phyloP scores from a whole-genome alignment of 177 flowering plant genomes.

The Telopea speciosissima region DNA sequence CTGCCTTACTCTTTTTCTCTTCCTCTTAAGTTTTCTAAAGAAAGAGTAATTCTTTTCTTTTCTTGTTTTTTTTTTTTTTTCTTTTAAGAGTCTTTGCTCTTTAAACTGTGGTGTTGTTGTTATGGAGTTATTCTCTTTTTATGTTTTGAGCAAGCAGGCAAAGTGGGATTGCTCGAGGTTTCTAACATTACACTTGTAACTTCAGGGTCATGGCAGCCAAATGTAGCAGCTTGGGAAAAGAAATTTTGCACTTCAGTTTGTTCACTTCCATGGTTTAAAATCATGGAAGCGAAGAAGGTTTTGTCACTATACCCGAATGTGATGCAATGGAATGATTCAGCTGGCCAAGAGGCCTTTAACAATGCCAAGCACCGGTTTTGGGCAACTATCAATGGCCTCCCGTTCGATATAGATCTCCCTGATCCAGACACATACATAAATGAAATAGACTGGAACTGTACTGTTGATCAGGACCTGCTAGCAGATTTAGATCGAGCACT shows the following conservation, averaged over 20 bases:
- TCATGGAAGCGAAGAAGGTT: constrained; percentile 41
- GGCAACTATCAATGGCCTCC: constrained; percentile 55
- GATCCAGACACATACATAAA: constrained; percentile 70
- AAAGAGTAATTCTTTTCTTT: not conserved
- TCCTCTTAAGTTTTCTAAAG: not conserved
- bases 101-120: not conserved
- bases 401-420: constrained; percentile 52
- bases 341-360: constrained; percentile 56
- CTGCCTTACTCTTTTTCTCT: not conserved
- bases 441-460: constrained; percentile 56
- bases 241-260: constrained; percentile 38
- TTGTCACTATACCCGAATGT: constrained; percentile 39
- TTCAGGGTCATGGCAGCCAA: constrained; percentile 34
- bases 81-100: not conserved
- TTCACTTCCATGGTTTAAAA: constrained; percentile 46
- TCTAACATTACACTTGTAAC: not conserved
- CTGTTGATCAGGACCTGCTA: constrained; percentile 48
- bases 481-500: constrained; percentile 44
- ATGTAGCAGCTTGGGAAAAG: constrained; percentile 66
- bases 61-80: too few species aligned
- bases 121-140: not conserved
- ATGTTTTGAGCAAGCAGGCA: too few species aligned
- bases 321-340: constrained; percentile 60
- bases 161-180: not conserved
- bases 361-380: constrained; percentile 63